These are phyloP conservation scores for Lizanozyma gosingica DNA, from an alignment of 1,139 yeast genomes.

Conservation along the genomic window DNA sequence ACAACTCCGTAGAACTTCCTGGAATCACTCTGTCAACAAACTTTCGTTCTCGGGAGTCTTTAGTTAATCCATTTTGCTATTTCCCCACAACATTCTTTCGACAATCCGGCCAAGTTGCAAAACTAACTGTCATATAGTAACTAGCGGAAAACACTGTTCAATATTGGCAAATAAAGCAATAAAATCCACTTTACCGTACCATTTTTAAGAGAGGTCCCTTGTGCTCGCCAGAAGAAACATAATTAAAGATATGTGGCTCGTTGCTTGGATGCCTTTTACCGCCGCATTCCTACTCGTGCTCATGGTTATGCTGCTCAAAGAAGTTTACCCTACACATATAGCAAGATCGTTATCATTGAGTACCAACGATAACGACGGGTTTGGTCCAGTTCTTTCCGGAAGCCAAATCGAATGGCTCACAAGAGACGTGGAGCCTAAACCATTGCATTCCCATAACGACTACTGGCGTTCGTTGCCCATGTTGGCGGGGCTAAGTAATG, in stretches of 20 bases:
- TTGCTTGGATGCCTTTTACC: neutral
- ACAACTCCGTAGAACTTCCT: too few species aligned
- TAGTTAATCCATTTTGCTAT: too few species aligned
- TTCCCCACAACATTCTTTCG: too few species aligned
- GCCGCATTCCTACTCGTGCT: neutral
- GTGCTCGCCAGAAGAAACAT: too few species aligned
- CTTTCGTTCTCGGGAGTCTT: too few species aligned
- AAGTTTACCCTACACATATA: neutral
- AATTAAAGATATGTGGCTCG: neutral
- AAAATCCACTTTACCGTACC: too few species aligned
- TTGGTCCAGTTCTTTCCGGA: slow-evolving; percentile 9
- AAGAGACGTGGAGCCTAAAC: slow-evolving; percentile 39
- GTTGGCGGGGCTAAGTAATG: slow-evolving; percentile 50
- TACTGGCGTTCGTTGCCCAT: slow-evolving; percentile 62
- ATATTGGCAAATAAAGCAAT: too few species aligned
- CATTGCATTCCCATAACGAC: slow-evolving; percentile 69
- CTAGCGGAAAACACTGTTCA: too few species aligned
- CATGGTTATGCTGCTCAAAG: neutral
- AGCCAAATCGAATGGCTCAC: slow-evolving; percentile 26
- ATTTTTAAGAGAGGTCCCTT: too few species aligned
- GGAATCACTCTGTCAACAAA: too few species aligned
- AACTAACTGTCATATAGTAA: too few species aligned
- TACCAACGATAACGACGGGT: slow-evolving; percentile 5
- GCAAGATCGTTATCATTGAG: slow-evolving; percentile 2
- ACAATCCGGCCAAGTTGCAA: too few species aligned